Evolutionary conservation across 1,284 basidiomycete genomes (phyloP).

Genomic region (Trametes versicolor): DNA sequence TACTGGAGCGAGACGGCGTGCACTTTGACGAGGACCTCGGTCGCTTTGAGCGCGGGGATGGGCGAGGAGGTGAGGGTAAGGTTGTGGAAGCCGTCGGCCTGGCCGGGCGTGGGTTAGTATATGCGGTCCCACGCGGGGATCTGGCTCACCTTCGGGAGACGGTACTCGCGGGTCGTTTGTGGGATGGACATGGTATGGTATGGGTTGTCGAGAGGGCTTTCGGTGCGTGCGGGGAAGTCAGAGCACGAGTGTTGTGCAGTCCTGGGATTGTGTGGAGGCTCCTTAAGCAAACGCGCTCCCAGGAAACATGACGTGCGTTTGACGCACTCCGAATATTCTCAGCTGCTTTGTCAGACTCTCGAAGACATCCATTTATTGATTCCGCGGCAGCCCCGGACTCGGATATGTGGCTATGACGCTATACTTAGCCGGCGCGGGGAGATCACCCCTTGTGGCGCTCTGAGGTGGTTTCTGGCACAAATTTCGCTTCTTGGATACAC

Average conservation of each 20-base stretch:
- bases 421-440: too few relatives aligned
- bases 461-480: too few relatives aligned
- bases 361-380: too few relatives aligned
- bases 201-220: neutral
- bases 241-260: too few relatives aligned
- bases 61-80: conserved; percentile 46
- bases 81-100: conserved; percentile 45
- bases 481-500: too few relatives aligned
- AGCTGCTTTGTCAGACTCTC: neutral
- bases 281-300: too few relatives aligned
- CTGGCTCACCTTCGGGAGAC: conserved; percentile 36
- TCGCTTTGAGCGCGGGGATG: conserved; percentile 48
- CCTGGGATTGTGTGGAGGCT: too few relatives aligned
- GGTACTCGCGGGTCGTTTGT: conserved; percentile 23
- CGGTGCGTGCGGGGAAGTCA: too few relatives aligned
- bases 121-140: neutral
- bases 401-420: too few relatives aligned
- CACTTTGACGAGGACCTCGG: conserved; percentile 59
- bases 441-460: too few relatives aligned
- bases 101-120: neutral
- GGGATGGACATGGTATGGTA: neutral
- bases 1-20: conserved; percentile 63
- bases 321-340: neutral
- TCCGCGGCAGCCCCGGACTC: too few relatives aligned
- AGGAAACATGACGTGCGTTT: too few relatives aligned